Base-by-base conservation (phyloP, 345 rosid genomes). In the Gossypium longicalyx region DNA sequence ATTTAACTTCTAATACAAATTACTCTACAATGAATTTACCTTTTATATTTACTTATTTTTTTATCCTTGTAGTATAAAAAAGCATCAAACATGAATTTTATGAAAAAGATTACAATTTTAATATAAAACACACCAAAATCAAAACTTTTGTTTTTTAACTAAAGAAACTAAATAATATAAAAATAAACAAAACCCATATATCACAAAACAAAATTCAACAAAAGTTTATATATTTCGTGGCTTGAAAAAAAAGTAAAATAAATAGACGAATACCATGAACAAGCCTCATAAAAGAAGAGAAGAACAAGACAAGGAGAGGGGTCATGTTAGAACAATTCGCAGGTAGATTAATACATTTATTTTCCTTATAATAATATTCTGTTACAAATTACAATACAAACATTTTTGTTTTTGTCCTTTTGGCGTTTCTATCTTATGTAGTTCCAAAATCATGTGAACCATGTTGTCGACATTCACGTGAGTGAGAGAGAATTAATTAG, bases 401-500 rank as follows among this genome's bases (percentile, higher is more conserved):
- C 56, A 60, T 2, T 60, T 60, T 25, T 34, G 38, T 27, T 12
- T 29, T 13, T 25, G 41, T 12, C 64, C n/a, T 41, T 75, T 75
- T 66, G 53, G 73, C 62, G 58, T 56, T 60, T 77, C 83, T 83
- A 53, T 83, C 80, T 56, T 16, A 64, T 80, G 79, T 79, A 81
- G 76, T 71, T 77, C 80, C 83, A 80, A 83, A 72, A 74, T 71
- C 89, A 86, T 78, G 81, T 83, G 81, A 60, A 60, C 64, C 41
- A 60, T 60, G n/a, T 7, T 29, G 64, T 60, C 15, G 9, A 60
- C 64, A 60, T 60, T 25, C 64, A 60, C 64, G 64, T 60, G 64
- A 61, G 44, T 2, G 66, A 61, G 66, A 25, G 43, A 15, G 9
- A 61, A 27, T 34, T 34, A 34, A 34, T 34, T 34, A 34, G 41